phyloP scores from a whole-genome alignment of 202 grass and related monocot genomes.

The Setaria viridis region DNA sequence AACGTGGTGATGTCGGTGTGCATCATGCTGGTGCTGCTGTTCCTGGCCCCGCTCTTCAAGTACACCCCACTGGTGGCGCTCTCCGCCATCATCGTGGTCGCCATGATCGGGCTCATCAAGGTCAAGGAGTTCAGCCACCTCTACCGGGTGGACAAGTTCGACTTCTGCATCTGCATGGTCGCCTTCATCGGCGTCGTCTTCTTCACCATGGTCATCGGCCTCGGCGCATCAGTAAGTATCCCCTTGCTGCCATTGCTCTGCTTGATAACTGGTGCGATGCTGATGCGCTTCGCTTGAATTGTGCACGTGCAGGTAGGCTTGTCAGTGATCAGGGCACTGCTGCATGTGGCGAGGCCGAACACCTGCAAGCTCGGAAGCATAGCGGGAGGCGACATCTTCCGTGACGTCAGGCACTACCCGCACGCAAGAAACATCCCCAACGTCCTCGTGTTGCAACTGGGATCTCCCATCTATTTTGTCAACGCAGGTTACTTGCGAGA shows the following conservation, averaged over 20 bases:
- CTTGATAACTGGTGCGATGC: not conserved
- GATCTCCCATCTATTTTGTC: constrained; percentile 81
- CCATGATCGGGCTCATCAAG: constrained; percentile 95
- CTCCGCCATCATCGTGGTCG: constrained; percentile 87
- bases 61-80: constrained; percentile 91
- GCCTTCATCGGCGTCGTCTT: constrained; percentile 87
- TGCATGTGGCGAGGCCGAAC: constrained; percentile 76
- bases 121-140: constrained; percentile 72
- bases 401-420: constrained; percentile 77
- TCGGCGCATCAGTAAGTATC: constrained; percentile 70
- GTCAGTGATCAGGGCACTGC: constrained; percentile 76
- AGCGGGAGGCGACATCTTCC: constrained; percentile 63
- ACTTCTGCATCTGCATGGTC: constrained; percentile 91
- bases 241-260: not conserved
- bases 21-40: constrained; percentile 92
- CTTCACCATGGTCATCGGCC: constrained; percentile 89
- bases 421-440: constrained; percentile 50
- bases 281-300: constrained; percentile 12
- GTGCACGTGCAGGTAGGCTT: constrained; percentile 66
- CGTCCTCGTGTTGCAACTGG: constrained; percentile 75
- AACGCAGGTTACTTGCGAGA: constrained; percentile 85
- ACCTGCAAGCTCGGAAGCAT: constrained; percentile 84
- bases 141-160: constrained; percentile 93
- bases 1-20: constrained; percentile 94
- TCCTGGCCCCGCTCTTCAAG: constrained; percentile 94